Evolutionary conservation across 441 rosid species (phyloP).

Genomic region (Isatis lusitanica): DNA sequence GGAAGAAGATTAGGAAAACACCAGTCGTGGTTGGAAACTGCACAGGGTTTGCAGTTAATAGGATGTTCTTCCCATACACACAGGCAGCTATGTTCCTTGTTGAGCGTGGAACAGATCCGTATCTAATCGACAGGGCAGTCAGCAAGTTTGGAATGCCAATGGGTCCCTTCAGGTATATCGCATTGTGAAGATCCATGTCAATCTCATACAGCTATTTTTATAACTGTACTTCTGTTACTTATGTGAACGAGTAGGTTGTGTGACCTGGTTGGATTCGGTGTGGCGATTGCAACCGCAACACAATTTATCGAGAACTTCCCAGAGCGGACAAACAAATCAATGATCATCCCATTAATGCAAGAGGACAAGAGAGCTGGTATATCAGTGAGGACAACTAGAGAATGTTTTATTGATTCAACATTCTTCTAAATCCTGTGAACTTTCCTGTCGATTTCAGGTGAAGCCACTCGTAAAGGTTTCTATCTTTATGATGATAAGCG

Average conservation of each 20-base stretch:
- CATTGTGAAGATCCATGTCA: neutral
- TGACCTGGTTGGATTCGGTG: constrained; percentile 95
- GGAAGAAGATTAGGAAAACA: constrained; percentile 90
- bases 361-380: constrained; percentile 88
- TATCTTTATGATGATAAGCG: constrained; percentile 78
- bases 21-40: constrained; percentile 95
- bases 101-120: constrained; percentile 79
- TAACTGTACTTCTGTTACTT: constrained; percentile 14
- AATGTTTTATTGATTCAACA: neutral
- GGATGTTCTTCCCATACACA: constrained; percentile 97
- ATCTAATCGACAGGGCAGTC: constrained; percentile 71
- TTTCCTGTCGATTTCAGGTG: constrained; percentile 58
- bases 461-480: constrained; percentile 80
- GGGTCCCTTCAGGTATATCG: constrained; percentile 87
- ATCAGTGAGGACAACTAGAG: neutral
- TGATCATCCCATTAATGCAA: constrained; percentile 84
- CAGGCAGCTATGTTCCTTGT: constrained; percentile 76
- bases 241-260: constrained; percentile 59
- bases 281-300: constrained; percentile 74
- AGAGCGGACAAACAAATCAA: constrained; percentile 80
- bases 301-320: constrained; percentile 84
- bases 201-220: neutral
- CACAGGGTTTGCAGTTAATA: constrained; percentile 97
- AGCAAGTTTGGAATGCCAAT: constrained; percentile 98
- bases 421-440: constrained; percentile 1